phyloP scores from a whole-genome alignment of 176 grass and related monocot genomes.

The Hordeum marinum region DNA sequence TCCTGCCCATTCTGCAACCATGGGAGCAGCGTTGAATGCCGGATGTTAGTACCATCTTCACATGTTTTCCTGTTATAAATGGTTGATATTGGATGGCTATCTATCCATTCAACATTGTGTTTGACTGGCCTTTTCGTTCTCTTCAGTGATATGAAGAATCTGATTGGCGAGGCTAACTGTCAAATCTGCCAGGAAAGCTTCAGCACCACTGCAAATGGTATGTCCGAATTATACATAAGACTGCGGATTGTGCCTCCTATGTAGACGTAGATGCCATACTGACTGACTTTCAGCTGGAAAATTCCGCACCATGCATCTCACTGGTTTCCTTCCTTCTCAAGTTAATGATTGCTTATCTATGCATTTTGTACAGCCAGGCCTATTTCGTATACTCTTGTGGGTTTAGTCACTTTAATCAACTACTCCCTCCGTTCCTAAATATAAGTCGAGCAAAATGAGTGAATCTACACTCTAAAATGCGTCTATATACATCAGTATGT shows the following conservation, averaged over 20 bases:
- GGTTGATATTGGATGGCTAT: no score
- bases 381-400: not conserved
- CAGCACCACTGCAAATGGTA: conserved; percentile 75
- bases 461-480: no score
- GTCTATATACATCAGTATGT: no score
- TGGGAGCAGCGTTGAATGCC: conserved; percentile 56
- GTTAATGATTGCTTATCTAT: not conserved
- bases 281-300: not conserved
- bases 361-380: not conserved
- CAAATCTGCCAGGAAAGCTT: conserved; percentile 75
- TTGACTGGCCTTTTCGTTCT: not conserved
- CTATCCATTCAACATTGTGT: conserved; percentile 16
- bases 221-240: not conserved
- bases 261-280: not conserved
- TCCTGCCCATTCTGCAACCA: conserved; percentile 79
- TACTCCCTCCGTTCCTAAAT: no score
- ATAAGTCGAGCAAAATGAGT: no score
- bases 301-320: not conserved
- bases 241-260: not conserved
- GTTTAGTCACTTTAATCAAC: not conserved
- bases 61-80: not conserved
- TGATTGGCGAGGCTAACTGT: conserved; percentile 69
- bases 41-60: conserved; percentile 43
- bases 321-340: not conserved
- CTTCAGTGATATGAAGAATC: conserved; percentile 72